These are phyloP conservation scores for Aspergillus niger DNA, from an alignment of 2,329 filamentous ascomycete species.

Conservation along the genomic window DNA sequence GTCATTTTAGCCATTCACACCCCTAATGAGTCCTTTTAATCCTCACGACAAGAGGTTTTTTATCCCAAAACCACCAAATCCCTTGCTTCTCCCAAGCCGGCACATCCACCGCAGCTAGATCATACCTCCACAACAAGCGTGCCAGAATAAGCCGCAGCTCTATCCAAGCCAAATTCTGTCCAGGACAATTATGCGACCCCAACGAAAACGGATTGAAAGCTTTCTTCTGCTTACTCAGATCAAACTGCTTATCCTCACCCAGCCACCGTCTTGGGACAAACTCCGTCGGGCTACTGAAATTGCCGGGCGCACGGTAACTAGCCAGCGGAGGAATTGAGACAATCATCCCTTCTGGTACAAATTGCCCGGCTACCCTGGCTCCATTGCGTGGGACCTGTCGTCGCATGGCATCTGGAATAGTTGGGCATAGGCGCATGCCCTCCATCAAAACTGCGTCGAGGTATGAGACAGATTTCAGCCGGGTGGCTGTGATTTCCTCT, in stretches of 20 bases:
- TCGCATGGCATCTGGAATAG: conserved; percentile 7
- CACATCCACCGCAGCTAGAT: conserved; percentile 1
- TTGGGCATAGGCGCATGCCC: conserved; percentile 14
- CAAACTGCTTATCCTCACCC: conserved; percentile 1
- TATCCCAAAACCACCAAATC: conserved; percentile 11
- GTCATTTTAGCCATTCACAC: no score
- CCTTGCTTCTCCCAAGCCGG: conserved; percentile 4
- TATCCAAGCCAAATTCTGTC: conserved; percentile 10
- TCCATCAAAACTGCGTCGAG: conserved; percentile 14
- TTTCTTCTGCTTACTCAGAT: background rate
- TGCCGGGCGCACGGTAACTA: conserved; percentile 2
- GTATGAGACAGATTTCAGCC: conserved; percentile 1
- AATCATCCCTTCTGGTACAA: conserved; percentile 4
- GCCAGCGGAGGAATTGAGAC: conserved; percentile 9
- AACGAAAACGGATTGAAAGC: conserved; percentile 17
- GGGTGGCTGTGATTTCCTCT: background rate
- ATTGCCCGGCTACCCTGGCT: conserved; percentile 10
- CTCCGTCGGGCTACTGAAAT: conserved; percentile 7
- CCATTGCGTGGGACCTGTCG: conserved; percentile 9
- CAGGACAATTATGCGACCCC: conserved; percentile 15
- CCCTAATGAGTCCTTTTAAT: background rate
- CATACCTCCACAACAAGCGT: conserved; percentile 18
- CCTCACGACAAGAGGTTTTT: background rate
- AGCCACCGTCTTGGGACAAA: conserved; percentile 18
- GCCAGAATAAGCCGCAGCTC: conserved; percentile 17